Conservation (phyloP, 305 asterid species). For the Fraxinus xanthoxyloides region DNA sequence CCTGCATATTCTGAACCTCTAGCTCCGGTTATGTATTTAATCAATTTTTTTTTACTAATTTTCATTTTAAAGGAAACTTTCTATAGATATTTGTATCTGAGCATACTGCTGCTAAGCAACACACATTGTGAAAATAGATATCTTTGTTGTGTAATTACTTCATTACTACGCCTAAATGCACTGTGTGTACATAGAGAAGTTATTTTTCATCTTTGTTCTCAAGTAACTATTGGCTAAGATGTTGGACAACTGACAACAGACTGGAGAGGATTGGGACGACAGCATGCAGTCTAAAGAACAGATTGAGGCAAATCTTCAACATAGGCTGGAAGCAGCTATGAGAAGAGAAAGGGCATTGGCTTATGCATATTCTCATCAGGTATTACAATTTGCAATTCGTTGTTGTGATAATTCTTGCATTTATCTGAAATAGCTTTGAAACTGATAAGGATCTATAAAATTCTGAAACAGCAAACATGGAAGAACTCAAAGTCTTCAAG, state of each 20-base stretch:
- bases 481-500: conserved; percentile 50
- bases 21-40: background rate
- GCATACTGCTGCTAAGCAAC: background rate
- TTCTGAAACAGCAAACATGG: conserved; percentile 60
- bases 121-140: background rate
- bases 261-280: conserved; percentile 68
- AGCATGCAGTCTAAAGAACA: conserved; percentile 71
- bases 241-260: conserved; percentile 29
- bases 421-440: conserved; percentile 1
- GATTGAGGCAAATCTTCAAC: conserved; percentile 57
- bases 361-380: conserved; percentile 83
- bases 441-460: conserved; percentile 9
- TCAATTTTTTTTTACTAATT: no score
- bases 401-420: background rate
- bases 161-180: background rate
- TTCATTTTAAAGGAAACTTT: background rate
- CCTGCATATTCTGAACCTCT: background rate
- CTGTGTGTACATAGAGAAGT: background rate
- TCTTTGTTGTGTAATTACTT: background rate
- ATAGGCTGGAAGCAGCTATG: conserved; percentile 65
- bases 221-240: background rate
- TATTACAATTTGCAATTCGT: conserved; percentile 16
- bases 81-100: background rate
- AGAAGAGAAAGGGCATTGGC: conserved; percentile 92
- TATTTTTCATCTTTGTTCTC: background rate